Base-by-base conservation (phyloP, 2,329 filamentous ascomycete species). In the Ascochyta clinopodiicola region DNA sequence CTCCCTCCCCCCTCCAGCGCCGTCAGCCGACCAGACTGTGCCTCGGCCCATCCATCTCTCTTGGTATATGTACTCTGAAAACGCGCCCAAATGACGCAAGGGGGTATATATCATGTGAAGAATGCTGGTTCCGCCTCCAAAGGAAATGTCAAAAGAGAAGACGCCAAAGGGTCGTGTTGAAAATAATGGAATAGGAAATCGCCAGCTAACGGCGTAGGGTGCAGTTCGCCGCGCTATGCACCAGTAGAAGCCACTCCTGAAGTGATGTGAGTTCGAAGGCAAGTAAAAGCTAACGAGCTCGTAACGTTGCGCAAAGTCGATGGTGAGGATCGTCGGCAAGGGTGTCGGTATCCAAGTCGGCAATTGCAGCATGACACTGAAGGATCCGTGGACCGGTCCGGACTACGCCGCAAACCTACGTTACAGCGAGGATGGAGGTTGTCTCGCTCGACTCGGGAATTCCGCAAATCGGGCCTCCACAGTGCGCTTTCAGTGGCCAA, bases 401-500 rank as follows among this genome's bases (percentile, higher is more conserved):
- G 51, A 51, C 36, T 51, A 55, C 32, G 34, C 29, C 17, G 53
- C 38, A 10, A 51, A 25, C 34, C 24, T 42, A 40, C 39, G 50
- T 38, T 27, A 57, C 50, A 27, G 60, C 55, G 35, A 58, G 57
- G 24, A 66, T 55, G 38, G 61, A 62, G 34, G 51, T 57, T 21
- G 69, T 54, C 6, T 60, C 51, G 44, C 68, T 71, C 34, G 63
- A 53, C 25, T 63, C 52, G n/a, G 66, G 58, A 24, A 70, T 65
- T 6, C 52, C 52, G 25, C 52, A 56, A 7, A 56, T 51, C 4
- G 6, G 50, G 38, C 29, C 27, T 63, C 54, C n/a, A 55, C 55
- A 51, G 34, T 56, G 52, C 24, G 40, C 45, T 13, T 59, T 48
- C n/a, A 66, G 49, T 2, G 72, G 73, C 69, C 70, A 75, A 25